Percentiles rank a stretch among this genome's conserved stretches.
Conservation (phyloP, 108 stramenopile species). For the Pseudonitzschia multistriata region DNA sequence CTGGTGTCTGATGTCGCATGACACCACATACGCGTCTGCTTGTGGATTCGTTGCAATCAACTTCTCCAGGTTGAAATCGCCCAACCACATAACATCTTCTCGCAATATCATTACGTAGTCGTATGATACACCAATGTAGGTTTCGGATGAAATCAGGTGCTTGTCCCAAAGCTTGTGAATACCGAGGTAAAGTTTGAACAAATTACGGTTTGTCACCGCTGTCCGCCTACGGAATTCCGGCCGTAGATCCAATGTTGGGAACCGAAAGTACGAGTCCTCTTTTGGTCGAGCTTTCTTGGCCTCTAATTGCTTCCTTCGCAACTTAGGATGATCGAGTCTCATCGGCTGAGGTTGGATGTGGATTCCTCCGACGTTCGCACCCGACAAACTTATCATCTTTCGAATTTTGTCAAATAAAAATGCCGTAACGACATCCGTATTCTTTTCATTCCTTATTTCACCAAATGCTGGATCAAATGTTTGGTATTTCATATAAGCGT, state of each 20-base stretch:
- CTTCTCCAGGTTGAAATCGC: constrained; percentile 12
- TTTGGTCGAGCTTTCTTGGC: constrained; percentile 8
- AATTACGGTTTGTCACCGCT: constrained; percentile 12
- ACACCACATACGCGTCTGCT: constrained; percentile 8
- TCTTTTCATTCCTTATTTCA: background rate
- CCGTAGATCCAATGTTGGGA: constrained; percentile 17
- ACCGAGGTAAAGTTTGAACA: constrained; percentile 19
- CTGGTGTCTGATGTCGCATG: constrained; percentile 8
- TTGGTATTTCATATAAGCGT: constrained; percentile 2
- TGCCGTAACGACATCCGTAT: constrained; percentile 3
- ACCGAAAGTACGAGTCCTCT: constrained; percentile 18
- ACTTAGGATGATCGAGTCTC: constrained; percentile 4
- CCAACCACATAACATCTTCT: constrained; percentile 17
- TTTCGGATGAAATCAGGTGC: constrained; percentile 17
- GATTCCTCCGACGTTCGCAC: constrained; percentile 17
- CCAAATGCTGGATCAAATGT: constrained; percentile 8
- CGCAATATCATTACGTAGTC: constrained; percentile 19
- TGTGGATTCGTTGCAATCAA: constrained; percentile 9
- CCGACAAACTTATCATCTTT: background rate
- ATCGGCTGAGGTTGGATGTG: constrained; percentile 17
- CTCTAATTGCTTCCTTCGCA: constrained; percentile 10
- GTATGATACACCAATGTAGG: constrained; percentile 1
- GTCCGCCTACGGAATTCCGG: constrained; percentile 14
- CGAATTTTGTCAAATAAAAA: constrained; percentile 10
- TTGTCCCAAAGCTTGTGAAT: constrained; percentile 19